These are phyloP conservation scores for Aspergillus costaricaensis DNA, from an alignment of 2,329 filamentous ascomycete genomes.

Conservation along the genomic window DNA sequence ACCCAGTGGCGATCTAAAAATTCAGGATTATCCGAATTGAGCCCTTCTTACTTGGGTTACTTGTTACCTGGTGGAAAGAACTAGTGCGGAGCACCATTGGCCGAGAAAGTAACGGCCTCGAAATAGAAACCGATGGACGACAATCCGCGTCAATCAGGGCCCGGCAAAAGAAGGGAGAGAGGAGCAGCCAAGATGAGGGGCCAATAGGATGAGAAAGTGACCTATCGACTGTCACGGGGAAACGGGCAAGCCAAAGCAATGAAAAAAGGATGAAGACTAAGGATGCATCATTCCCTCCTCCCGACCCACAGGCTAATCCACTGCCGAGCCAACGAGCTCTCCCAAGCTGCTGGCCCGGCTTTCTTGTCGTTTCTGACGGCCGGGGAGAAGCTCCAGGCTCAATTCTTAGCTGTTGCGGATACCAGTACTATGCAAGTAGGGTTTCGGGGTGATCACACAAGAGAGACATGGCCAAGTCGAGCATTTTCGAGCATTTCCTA, in stretches of 20 bases:
- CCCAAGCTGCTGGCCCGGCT: too few relatives aligned
- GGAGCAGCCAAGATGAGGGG: neutral
- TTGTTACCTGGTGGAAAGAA: neutral
- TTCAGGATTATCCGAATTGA: neutral
- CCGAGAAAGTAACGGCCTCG: neutral
- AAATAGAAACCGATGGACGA: constrained; percentile 1
- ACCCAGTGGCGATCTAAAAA: neutral
- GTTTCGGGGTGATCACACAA: neutral
- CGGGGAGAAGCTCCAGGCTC: neutral
- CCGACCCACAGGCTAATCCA: constrained; percentile 5
- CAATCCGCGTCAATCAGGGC: neutral
- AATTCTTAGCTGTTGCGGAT: neutral
- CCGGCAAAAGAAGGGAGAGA: neutral
- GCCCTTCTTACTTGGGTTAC: too few relatives aligned
- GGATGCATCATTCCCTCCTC: neutral
- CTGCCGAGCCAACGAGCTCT: neutral
- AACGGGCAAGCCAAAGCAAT: neutral
- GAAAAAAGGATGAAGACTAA: constrained; percentile 6
- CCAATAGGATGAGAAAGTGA: constrained; percentile 4
- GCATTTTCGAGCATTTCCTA: neutral
- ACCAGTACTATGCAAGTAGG: neutral
- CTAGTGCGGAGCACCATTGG: neutral
- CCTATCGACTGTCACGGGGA: constrained; percentile 16
- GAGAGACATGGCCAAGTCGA: neutral
- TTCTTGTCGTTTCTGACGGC: neutral